Base-by-base conservation (phyloP, 805 yeast genomes). In the Saccharomycopsis babjevae region DNA sequence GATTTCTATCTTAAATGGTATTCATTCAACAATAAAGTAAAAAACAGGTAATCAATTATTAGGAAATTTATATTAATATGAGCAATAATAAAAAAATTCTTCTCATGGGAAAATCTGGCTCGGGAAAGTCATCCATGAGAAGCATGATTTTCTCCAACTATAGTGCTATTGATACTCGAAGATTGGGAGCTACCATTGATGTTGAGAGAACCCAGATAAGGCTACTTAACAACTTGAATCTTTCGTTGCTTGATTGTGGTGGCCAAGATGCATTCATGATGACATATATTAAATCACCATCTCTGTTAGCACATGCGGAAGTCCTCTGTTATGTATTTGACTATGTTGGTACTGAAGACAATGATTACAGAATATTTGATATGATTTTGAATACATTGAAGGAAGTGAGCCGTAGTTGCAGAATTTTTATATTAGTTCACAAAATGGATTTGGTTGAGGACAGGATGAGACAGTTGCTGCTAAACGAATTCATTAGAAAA, bases 191-290 rank as follows among this genome's bases (percentile, higher is more conserved):
- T 11, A 94, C 99, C 0, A 92, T 94, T 61, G 99, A 94, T 70
- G 97, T 94, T n/a, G 99, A 94, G 70, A 97, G 94, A 70, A 90
- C 97, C 1, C 97, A 93, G 73, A 75, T 94, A 60, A 77, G 98
- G 57, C 92, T 94, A 68, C 76, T 94, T 62, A 97, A 97, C 1
- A 92, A 93, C 71, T 90, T 94, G 96, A 91, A 97, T 0, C 77
- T 94, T 55, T 93, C 93, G 68, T 76, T 94, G 25, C 92, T 98
- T 98, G 99, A 94, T 72, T 94, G 99, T 74, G 99, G 98, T 68
- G 97, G 97, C 2, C 99, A 94, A 71, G 97, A 94, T 72, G 90
- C 88, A 1, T 94, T 92, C 67, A 92, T 94, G 89, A 97, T 93
- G 69, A 91, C 89, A 72, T 94, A 94, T 71, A 64, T 75, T 7